These are phyloP conservation scores for Vitis vinifera DNA, from an alignment of 164 flowering plant genomes.

Conservation along the genomic window ASM3070453v1 NC_081813.1:1643501-1644000, in stretches of 20 bases:
- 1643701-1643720: conserved; percentile 7
- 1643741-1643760: conserved; percentile 78
- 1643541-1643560: conserved; percentile 62
- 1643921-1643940: no score
- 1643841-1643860: neutral
- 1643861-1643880: neutral
- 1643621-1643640: conserved; percentile 93
- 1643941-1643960: no score
- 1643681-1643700: neutral
- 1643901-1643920: no score
- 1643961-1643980: no score
- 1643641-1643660: conserved; percentile 33
- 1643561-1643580: conserved; percentile 81
- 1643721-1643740: conserved; percentile 12
- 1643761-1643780: conserved; percentile 83
- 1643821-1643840: conserved; percentile 14
- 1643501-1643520: conserved; percentile 1
- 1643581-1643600: conserved; percentile 98
- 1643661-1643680: neutral
- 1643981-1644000: no score
- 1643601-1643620: conserved; percentile 83
- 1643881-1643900: no score
- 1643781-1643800: conserved; percentile 88
- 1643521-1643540: neutral
- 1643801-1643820: conserved; percentile 97